Evolutionary conservation across 2,329 filamentous ascomycete genomes (phyloP).

Genomic region (Ophiostoma himal-ulmi): DNA sequence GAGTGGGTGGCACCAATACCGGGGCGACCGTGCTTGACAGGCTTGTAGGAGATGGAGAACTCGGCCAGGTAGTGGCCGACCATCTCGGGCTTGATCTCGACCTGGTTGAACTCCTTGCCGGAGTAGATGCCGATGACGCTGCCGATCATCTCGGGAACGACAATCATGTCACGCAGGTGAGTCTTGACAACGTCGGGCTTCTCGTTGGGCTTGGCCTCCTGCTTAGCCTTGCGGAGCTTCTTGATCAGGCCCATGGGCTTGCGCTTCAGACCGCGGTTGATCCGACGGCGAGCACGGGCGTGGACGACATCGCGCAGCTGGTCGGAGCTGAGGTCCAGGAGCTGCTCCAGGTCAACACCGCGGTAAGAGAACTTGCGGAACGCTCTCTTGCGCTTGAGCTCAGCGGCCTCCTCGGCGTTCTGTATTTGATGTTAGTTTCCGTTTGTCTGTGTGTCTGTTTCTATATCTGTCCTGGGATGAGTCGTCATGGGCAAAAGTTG

Average conservation of each 20-base stretch:
- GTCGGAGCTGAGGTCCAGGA: conserved; percentile 97
- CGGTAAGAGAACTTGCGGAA: conserved; percentile 99
- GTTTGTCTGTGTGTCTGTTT: background rate
- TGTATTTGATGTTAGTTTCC: conserved; percentile 13
- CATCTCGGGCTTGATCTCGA: conserved; percentile 99
- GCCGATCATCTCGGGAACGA: conserved; percentile 99
- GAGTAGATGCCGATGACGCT: conserved; percentile 99
- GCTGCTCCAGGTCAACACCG: conserved; percentile 99
- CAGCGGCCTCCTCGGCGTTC: conserved; percentile 65
- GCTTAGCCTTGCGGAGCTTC: conserved; percentile 99
- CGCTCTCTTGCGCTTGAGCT: conserved; percentile 99
- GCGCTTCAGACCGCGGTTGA: conserved; percentile 99
- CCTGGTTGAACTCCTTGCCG: conserved; percentile 99
- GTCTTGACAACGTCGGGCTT: conserved; percentile 99
- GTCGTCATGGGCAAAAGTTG: background rate
- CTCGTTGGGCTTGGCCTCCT: conserved; percentile 98
- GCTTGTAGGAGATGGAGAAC: conserved; percentile 99
- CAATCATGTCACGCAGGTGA: conserved; percentile 99
- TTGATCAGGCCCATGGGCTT: conserved; percentile 99
- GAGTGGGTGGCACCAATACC: conserved; percentile 99
- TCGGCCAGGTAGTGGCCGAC: conserved; percentile 98
- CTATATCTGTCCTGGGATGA: background rate
- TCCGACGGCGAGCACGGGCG: conserved; percentile 94
- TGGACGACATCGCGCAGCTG: conserved; percentile 99
- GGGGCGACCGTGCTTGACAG: conserved; percentile 99